Percentiles rank a stretch among this genome's conserved stretches.
Evolutionary conservation across 164 flowering plant genomes (phyloP).

Genomic region (Aristolochia californica): DNA sequence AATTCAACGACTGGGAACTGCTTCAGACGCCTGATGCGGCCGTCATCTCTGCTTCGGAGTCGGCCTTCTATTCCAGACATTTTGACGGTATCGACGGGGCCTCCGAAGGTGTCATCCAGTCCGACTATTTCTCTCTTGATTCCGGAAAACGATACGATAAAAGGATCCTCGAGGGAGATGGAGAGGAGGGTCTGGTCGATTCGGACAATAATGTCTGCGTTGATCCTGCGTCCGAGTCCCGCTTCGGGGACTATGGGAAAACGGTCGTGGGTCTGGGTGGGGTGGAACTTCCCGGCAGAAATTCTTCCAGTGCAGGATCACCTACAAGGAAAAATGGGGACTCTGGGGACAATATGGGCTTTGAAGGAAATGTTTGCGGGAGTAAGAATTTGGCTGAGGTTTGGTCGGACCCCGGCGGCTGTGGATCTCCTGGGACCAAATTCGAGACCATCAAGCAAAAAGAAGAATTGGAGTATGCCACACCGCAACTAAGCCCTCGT

Average conservation of each 20-base stretch:
- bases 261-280: constrained; percentile 8
- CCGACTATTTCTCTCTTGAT: constrained; percentile 59
- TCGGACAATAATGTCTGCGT: constrained; percentile 56
- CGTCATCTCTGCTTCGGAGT: constrained; percentile 10
- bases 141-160: constrained; percentile 17
- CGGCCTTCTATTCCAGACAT: constrained; percentile 9
- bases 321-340: constrained; percentile 12
- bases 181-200: constrained; percentile 36
- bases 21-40: constrained; percentile 28
- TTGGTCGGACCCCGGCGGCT: constrained; percentile 51
- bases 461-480: constrained; percentile 19
- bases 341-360: constrained; percentile 15
- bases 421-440: constrained; percentile 22
- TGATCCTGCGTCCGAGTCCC: constrained; percentile 27
- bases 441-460: constrained; percentile 15
- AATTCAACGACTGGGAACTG: constrained; percentile 67
- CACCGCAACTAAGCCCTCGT: constrained; percentile 9
- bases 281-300: constrained; percentile 9
- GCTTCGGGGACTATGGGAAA: background rate
- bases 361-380: constrained; percentile 1
- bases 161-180: constrained; percentile 12
- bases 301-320: constrained; percentile 32
- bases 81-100: constrained; percentile 32
- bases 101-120: constrained; percentile 34
- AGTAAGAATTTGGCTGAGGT: constrained; percentile 26